Conservation (phyloP, 768 basidiomycete genomes). For the Tylopilus intermedius region DNA sequence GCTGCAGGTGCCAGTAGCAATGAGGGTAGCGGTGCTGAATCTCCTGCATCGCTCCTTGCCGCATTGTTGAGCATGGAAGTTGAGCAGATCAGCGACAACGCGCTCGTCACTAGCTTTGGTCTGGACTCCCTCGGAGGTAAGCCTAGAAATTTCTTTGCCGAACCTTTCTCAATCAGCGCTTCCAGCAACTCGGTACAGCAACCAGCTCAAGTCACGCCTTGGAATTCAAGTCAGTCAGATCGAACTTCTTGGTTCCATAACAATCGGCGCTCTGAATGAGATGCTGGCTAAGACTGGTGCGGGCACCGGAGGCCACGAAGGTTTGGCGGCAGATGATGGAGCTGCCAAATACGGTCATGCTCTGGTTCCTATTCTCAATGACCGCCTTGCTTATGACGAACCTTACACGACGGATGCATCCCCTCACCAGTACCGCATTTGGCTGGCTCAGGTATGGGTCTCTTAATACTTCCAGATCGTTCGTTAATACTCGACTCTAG, state of each 20-base stretch:
- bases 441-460: conserved; percentile 28
- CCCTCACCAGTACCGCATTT: conserved; percentile 27
- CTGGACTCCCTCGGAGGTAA: conserved; percentile 25
- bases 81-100: conserved; percentile 28
- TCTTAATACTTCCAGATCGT: neutral
- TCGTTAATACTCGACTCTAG: conserved; percentile 5
- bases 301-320: conserved; percentile 5
- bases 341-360: conserved; percentile 26
- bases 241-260: conserved; percentile 23
- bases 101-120: conserved; percentile 27
- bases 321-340: conserved; percentile 18
- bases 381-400: conserved; percentile 30
- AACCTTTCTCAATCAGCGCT: neutral
- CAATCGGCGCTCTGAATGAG: conserved; percentile 23
- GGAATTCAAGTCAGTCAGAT: conserved; percentile 25
- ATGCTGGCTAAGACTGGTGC: conserved; percentile 19
- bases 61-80: conserved; percentile 22
- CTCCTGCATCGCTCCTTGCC: conserved; percentile 25
- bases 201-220: conserved; percentile 25
- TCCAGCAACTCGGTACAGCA: conserved; percentile 29
- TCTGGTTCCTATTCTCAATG: conserved; percentile 27
- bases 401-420: conserved; percentile 28
- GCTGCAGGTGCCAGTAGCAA: conserved; percentile 7
- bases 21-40: conserved; percentile 14
- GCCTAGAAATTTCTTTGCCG: neutral